These are phyloP conservation scores for Coelastrella sp. DNA, from an alignment of 139 green algal species.

Conservation along the genomic window DNA sequence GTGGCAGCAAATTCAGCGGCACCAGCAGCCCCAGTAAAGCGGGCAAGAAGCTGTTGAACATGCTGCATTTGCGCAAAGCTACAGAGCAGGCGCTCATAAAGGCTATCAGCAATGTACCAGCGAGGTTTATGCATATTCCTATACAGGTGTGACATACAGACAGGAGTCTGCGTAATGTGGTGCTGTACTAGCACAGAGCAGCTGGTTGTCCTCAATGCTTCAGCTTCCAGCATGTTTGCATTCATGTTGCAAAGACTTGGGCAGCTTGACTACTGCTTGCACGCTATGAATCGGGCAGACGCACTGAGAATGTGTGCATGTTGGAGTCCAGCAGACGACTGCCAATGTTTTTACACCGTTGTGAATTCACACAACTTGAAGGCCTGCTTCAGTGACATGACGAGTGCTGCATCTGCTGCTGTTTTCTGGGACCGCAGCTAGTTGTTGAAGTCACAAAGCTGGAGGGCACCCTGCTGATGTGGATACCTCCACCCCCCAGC, in stretches of 20 bases:
- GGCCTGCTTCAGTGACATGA: no score
- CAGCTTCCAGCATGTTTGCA: no score
- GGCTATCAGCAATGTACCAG: background rate
- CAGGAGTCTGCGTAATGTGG: no score
- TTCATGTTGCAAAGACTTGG: no score
- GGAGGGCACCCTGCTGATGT: constrained; percentile 44
- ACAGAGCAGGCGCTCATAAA: background rate
- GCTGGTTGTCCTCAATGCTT: no score
- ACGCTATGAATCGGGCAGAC: no score
- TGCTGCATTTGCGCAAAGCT: constrained; percentile 10
- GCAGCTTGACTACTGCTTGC: no score
- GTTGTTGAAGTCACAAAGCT: constrained; percentile 37
- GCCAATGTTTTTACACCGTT: no score
- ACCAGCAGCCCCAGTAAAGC: constrained; percentile 3
- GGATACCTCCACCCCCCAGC: constrained; percentile 41
- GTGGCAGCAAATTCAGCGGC: background rate
- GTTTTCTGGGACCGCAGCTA: background rate
- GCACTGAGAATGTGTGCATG: no score
- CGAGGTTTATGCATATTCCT: background rate
- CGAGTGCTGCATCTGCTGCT: background rate
- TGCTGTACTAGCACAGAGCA: no score
- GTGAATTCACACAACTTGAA: no score
- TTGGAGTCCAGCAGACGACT: no score
- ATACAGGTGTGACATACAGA: constrained; percentile 2
- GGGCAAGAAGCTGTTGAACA: constrained; percentile 21